Conservation (phyloP, 2,329 filamentous ascomycete genomes). For the Diplodia corticola region DNA sequence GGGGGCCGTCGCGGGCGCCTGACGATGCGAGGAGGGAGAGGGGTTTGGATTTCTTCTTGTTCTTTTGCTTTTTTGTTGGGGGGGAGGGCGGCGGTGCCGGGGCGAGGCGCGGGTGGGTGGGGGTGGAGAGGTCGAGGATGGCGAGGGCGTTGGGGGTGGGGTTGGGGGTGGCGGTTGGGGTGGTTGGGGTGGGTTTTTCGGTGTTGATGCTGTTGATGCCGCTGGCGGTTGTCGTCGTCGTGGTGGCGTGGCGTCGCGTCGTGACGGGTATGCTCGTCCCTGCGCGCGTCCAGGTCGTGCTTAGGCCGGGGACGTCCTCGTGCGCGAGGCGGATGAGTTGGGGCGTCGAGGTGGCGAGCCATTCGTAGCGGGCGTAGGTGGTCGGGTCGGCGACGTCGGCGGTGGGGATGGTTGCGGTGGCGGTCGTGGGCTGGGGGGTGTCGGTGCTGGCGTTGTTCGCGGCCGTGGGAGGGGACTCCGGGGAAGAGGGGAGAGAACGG, state of each 20-base stretch:
- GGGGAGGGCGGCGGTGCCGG: background rate
- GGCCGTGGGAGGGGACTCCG: background rate
- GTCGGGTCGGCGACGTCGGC: background rate
- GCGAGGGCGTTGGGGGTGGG: background rate
- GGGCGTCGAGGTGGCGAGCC: constrained; percentile 22
- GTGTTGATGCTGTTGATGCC: too few species aligned
- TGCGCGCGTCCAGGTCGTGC: constrained; percentile 23
- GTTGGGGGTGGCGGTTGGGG: too few species aligned
- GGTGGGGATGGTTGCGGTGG: background rate
- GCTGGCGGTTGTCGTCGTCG: too few species aligned
- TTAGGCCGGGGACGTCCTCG: constrained; percentile 8
- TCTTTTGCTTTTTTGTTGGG: background rate
- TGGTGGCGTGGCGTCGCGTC: too few species aligned
- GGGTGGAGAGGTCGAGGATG: constrained; percentile 9
- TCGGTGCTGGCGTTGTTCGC: background rate
- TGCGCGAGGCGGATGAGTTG: constrained; percentile 24
- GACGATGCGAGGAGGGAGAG: background rate
- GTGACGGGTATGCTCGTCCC: constrained; percentile 10
- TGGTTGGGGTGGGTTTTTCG: background rate
- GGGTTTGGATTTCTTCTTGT: background rate
- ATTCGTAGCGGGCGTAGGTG: constrained; percentile 25
- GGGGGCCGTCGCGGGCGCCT: too few species aligned
- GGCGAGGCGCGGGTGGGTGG: background rate
- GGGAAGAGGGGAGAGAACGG: background rate
- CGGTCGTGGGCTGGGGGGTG: background rate